Percentiles rank a stretch among this genome's conserved stretches.
Conservation (phyloP, 1,139 yeast genomes). For the Sugiyamaella novakii region DNA sequence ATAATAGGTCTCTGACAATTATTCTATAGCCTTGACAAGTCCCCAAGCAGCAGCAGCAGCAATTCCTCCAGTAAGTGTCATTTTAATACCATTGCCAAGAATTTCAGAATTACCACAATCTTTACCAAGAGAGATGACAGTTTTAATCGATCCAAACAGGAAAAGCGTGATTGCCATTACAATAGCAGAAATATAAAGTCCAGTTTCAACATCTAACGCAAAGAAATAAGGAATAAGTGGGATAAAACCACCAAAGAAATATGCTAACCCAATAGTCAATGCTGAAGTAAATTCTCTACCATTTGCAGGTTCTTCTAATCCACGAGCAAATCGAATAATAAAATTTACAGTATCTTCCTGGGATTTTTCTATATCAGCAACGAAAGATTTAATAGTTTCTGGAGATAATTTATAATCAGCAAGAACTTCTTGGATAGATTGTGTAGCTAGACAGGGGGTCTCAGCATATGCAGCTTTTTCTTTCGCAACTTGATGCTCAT, state of each 20-base stretch:
- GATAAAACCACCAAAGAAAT: slow-evolving; percentile 80
- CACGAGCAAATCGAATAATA: slow-evolving; percentile 70
- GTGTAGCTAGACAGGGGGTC: slow-evolving; percentile 53
- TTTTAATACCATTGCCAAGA: slow-evolving; percentile 78
- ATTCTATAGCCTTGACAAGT: slow-evolving; percentile 75
- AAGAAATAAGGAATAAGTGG: slow-evolving; percentile 82
- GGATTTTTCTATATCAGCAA: slow-evolving; percentile 62
- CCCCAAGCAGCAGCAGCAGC: slow-evolving; percentile 99
- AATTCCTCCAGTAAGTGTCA: slow-evolving; percentile 89
- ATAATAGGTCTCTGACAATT: slow-evolving; percentile 11
- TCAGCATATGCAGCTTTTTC: slow-evolving; percentile 62
- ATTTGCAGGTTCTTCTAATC: slow-evolving; percentile 79
- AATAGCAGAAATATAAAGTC: slow-evolving; percentile 71
- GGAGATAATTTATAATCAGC: slow-evolving; percentile 69
- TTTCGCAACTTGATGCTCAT: slow-evolving; percentile 55
- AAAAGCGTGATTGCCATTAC: slow-evolving; percentile 87
- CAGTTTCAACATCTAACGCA: slow-evolving; percentile 68
- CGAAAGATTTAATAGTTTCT: slow-evolving; percentile 59
- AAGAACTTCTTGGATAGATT: slow-evolving; percentile 67
- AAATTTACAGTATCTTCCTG: slow-evolving; percentile 68
- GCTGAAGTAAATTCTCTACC: slow-evolving; percentile 78
- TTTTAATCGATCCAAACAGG: slow-evolving; percentile 83
- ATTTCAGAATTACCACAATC: slow-evolving; percentile 66
- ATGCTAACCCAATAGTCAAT: slow-evolving; percentile 70
- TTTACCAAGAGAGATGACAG: slow-evolving; percentile 79